Evolutionary conservation across 169 alveolate genomes (phyloP).

Genomic region (Plasmodium relictum): DNA sequence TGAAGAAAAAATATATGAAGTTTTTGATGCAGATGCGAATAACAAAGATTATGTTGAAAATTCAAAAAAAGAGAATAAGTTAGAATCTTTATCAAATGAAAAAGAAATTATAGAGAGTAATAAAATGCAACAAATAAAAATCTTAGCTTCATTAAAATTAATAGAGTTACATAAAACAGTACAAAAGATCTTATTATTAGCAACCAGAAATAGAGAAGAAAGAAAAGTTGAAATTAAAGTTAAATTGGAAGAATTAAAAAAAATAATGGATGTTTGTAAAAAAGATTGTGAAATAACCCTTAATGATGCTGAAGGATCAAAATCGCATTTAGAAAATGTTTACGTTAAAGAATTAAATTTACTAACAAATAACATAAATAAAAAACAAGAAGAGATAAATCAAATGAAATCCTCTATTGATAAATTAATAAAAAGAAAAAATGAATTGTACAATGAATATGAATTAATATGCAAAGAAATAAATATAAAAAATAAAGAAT

Average conservation of each 20-base stretch:
- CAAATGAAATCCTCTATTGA: slow-evolving; percentile 27
- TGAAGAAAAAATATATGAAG: slow-evolving; percentile 6
- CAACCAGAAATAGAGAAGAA: slow-evolving; percentile 40
- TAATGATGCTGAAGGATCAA: slow-evolving; percentile 57
- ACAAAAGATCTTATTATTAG: slow-evolving; percentile 17
- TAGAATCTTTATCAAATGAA: slow-evolving; percentile 7
- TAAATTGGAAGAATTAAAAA: slow-evolving; percentile 56
- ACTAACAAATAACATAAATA: slow-evolving; percentile 25
- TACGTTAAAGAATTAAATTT: slow-evolving; percentile 48
- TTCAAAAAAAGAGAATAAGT: neutral
- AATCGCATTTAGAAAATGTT: slow-evolving; percentile 50
- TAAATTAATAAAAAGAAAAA: slow-evolving; percentile 38
- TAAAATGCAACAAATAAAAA: slow-evolving; percentile 64
- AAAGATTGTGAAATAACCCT: slow-evolving; percentile 72
- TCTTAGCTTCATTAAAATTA: slow-evolving; percentile 39
- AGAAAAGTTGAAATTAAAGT: slow-evolving; percentile 45
- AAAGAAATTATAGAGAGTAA: slow-evolving; percentile 47
- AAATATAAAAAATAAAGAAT: slow-evolving; percentile 22
- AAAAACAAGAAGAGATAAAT: slow-evolving; percentile 39
- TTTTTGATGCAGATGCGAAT: neutral
- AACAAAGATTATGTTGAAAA: neutral
- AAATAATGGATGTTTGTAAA: slow-evolving; percentile 62
- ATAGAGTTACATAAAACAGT: slow-evolving; percentile 55
- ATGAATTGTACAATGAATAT: slow-evolving; percentile 39
- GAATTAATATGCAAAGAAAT: slow-evolving; percentile 53